A percentile compares a stretch with the other conserved stretches of the same genome.
phyloP scores from a whole-genome alignment of 148 eudicot genomes.

The Vaccinium vitisidaea region DNA sequence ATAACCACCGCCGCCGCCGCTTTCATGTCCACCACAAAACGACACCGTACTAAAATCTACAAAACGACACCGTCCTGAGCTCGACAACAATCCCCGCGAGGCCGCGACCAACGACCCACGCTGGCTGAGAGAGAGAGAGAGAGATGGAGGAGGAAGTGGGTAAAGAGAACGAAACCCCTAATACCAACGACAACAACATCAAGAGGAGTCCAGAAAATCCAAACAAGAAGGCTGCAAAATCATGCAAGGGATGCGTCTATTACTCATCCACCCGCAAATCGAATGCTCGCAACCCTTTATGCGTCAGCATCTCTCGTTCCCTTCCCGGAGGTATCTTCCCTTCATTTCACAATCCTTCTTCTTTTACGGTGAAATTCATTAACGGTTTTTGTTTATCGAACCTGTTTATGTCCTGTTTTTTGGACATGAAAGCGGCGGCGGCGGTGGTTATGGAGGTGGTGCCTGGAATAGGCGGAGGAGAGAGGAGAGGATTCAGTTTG shows the following conservation, averaged over 20 bases:
- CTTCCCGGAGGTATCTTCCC: conserved; percentile 55
- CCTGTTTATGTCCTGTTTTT: background rate
- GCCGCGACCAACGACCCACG: background rate
- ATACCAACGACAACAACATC: background rate
- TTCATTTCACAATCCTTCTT: background rate
- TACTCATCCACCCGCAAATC: conserved; percentile 72
- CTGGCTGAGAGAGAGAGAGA: background rate
- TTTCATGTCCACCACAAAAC: no score
- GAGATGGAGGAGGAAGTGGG: conserved; percentile 6
- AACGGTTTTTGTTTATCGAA: background rate
- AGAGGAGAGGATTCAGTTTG: no score
- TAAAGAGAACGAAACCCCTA: conserved; percentile 18
- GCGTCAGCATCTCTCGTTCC: conserved; percentile 72
- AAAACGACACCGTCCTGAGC: background rate
- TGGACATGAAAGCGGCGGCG: no score
- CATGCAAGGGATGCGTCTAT: conserved; percentile 78
- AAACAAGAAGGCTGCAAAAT: conserved; percentile 41
- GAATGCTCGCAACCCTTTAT: conserved; percentile 65
- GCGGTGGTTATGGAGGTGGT: no score
- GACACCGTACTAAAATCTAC: background rate
- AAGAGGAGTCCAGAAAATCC: background rate
- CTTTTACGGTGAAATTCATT: background rate
- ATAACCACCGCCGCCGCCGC: no score
- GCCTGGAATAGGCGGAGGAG: no score
- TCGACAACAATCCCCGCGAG: background rate